A percentile compares a stretch with the other conserved stretches of the same genome.
Conservation (phyloP, 352 stramenopile genomes). For the Blastocystis sp. region DNA sequence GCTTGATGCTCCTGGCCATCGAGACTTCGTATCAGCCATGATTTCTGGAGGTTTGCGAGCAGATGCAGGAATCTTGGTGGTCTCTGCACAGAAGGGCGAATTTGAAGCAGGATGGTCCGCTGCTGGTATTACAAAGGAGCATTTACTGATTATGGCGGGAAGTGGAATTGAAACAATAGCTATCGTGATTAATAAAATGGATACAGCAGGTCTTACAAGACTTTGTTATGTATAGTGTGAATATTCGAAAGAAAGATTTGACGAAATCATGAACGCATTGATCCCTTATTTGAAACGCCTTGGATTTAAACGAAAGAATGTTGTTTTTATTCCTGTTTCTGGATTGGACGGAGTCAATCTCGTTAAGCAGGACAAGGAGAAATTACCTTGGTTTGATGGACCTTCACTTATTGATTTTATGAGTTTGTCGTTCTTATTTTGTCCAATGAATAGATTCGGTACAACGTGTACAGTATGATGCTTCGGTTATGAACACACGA, state of each 20-base stretch:
- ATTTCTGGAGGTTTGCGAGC: constrained; percentile 85
- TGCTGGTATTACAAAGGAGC: constrained; percentile 93
- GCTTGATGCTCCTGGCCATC: constrained; percentile 89
- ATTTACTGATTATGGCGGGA: constrained; percentile 85
- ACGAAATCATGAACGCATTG: constrained; percentile 74
- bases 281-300: constrained; percentile 72
- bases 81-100: constrained; percentile 84
- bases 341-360: constrained; percentile 78
- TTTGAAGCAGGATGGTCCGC: constrained; percentile 88
- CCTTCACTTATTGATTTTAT: constrained; percentile 76
- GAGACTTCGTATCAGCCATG: constrained; percentile 94
- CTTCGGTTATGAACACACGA: not conserved
- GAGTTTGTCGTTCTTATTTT: not conserved
- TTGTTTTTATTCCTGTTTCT: constrained; percentile 76
- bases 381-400: constrained; percentile 74
- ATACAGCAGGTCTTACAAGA: constrained; percentile 71
- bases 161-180: constrained; percentile 87
- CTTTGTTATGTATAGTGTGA: constrained; percentile 64
- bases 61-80: constrained; percentile 85
- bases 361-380: constrained; percentile 68
- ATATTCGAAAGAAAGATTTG: constrained; percentile 76
- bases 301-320: constrained; percentile 71
- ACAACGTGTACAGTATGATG: not conserved
- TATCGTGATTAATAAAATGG: constrained; percentile 95
- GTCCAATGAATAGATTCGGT: not conserved